Percentiles rank a stretch among this genome's conserved stretches.
phyloP scores from a whole-genome alignment of 108 stramenopile genomes.

The Fistulifera pelliculosa region DNA sequence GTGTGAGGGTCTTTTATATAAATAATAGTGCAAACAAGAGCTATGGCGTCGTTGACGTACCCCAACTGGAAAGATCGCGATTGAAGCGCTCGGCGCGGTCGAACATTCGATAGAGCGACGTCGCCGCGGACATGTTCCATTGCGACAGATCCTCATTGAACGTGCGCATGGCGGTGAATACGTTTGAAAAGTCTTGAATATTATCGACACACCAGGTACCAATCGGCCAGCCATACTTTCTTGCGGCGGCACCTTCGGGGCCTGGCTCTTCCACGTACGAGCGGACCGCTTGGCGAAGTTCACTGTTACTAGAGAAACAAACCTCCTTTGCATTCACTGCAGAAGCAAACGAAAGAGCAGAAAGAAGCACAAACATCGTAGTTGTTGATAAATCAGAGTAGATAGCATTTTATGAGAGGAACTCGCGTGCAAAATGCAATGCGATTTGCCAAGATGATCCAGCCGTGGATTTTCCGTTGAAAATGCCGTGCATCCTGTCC shows the following conservation, averaged over 20 bases:
- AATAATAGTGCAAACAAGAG: too few species aligned
- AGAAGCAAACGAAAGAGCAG: too few species aligned
- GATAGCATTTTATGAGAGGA: too few species aligned
- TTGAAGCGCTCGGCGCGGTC: constrained; percentile 16
- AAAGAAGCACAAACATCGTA: too few species aligned
- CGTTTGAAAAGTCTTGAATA: constrained; percentile 4
- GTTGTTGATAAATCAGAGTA: too few species aligned
- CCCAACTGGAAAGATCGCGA: constrained; percentile 17
- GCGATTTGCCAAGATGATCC: too few species aligned
- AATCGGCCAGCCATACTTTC: constrained; percentile 25
- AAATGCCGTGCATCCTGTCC: too few species aligned
- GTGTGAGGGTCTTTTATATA: too few species aligned
- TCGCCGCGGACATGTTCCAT: constrained; percentile 17
- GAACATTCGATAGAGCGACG: constrained; percentile 13
- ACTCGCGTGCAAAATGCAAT: too few species aligned
- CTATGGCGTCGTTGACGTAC: background rate
- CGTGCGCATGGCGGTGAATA: constrained; percentile 14
- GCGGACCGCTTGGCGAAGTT: constrained; percentile 11
- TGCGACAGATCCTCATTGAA: constrained; percentile 21
- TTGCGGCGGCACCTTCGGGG: constrained; percentile 3
- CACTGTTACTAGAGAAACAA: constrained; percentile 12
- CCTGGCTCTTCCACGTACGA: constrained; percentile 5
- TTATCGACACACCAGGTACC: constrained; percentile 13
- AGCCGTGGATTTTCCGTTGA: too few species aligned
- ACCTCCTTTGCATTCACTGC: too few species aligned